Evolutionary conservation across 768 basidiomycete species (phyloP), one percentile per base, ranked within the genome.

Genomic region (Tylopilus felleus): DNA sequence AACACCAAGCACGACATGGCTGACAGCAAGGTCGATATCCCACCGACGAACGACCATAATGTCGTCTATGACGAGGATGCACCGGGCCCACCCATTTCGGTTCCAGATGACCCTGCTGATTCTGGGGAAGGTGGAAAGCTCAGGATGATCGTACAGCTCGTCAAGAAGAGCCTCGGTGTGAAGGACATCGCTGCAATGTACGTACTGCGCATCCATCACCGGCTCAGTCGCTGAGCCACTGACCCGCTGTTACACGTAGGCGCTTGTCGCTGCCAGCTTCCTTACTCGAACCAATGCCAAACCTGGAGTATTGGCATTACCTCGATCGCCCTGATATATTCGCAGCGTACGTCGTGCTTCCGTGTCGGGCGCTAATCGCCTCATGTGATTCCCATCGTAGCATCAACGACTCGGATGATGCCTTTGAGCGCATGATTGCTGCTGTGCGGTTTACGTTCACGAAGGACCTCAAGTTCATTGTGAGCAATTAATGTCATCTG

Each of bases 271-370:
- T 98, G 38, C 95, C 95, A 3, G 94, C 95, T 14, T 95, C 93
- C 42, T 72, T 98, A 45, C 80, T 98, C 40, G 95, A 97, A 68
- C 95, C 95, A 4, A 80, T 95, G 60, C 95, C 95, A 5, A 98
- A 98, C 73, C 80, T 98, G 47, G 95, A 98, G 73, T 98, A 94
- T 74, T 97, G 91, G 91, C 86, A 92, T 60, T 95, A 93, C 62
- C 77, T 93, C 44, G 93, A 96, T 71, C 79, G 93, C 61, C 90
- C 94, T 8, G 94, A 97, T 71, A 74, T 93, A 42, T 93, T 98
- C 65, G 88, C 87, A 64, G 85, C 92, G 94, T 97, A 68, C 75
- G 87, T 83, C 31, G 21, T 36, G n/a, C 38, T 52, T 51, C 21
- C 19, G 7, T 35, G n/a, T 22, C 31, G 5, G 19, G 8, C 23